phyloP scores from a whole-genome alignment of 768 basidiomycete genomes.

The Termitomyces bulborhizus region DNA sequence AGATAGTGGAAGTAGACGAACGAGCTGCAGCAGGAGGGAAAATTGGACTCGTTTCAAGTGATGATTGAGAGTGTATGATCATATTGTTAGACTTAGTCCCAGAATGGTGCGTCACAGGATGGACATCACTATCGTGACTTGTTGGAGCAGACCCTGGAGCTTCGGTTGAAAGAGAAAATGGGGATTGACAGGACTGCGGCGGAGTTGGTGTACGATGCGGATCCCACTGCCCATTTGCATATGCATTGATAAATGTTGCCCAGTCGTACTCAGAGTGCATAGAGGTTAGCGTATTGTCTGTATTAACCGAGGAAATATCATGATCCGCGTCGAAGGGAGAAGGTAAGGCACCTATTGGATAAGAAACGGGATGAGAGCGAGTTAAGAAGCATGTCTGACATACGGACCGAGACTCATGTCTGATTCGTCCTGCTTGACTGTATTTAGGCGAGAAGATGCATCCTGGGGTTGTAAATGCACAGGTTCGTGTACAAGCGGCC shows the following conservation, averaged over 20 bases:
- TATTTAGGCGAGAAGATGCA: constrained; percentile 15
- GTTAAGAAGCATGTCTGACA: neutral
- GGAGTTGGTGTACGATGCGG: constrained; percentile 63
- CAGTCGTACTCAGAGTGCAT: constrained; percentile 45
- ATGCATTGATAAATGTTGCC: constrained; percentile 71
- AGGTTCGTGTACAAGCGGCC: neutral
- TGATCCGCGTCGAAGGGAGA: constrained; percentile 16
- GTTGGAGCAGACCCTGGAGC: neutral
- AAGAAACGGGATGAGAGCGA: neutral
- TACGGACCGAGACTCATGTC: constrained; percentile 18
- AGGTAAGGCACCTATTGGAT: constrained; percentile 14
- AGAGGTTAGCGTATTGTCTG: constrained; percentile 2
- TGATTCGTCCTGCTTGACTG: constrained; percentile 19
- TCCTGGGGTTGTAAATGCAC: constrained; percentile 2
- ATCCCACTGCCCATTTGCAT: constrained; percentile 75
- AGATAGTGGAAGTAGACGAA: constrained; percentile 10
- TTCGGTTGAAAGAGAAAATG: constrained; percentile 7
- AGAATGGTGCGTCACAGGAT: neutral
- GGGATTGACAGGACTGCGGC: constrained; percentile 27
- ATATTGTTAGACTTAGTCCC: neutral
- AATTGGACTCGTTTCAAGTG: neutral
- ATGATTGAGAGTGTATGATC: neutral
- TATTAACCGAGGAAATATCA: neutral
- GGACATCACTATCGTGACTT: neutral
- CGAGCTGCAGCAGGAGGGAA: constrained; percentile 1